Base-by-base conservation (phyloP, 768 basidiomycete genomes). In the Punctularia strigosozonata region DNA sequence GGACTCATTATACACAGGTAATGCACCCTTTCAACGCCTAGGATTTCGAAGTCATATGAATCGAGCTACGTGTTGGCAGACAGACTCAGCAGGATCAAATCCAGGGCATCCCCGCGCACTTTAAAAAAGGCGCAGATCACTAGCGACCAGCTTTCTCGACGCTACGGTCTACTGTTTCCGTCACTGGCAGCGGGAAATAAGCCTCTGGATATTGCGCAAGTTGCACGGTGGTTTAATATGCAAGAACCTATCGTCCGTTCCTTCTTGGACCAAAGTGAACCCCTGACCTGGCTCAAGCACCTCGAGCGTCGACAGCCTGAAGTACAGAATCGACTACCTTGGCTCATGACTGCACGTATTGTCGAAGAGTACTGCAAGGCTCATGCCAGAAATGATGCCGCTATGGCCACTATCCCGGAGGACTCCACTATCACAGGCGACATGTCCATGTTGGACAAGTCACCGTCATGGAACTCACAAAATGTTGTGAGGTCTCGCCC, bases 251-350 rank as follows among this genome's bases (percentile, higher is more conserved):
- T 62, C n/a, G 56, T 69, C 6, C 71, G 62, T 42, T 54, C 61
- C n/a, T 62, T 69, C 20, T 51, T 86, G 19, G 80, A 80, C 39
- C 66, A 68, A 38, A 67, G 71, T 0, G 84, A 87, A 50, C 80
- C 83, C 5, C 63, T 80, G 33, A 74, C 75, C 5, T 87, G 83
- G 84, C 58, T 85, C 21, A 80, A 74, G 48, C 79, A 84, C 41
- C 51, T 69, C 45, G 60, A 74, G 35, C 71, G 77, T 34, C 73
- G 63, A 43, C 65, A 53, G 38, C 55, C 55, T 28, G 53, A 32
- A 60, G 50, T 36, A 45, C 48, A n/a, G n/a, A n/a, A 40, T 33
- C 65, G 71, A 30, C 64, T 69, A 28, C 68, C 67, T 3, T 77
- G 80, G 76, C 64, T 76, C 51, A 50, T 85, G 35, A 75, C 82